Percentiles rank a stretch among this genome's conserved stretches.
These are phyloP conservation scores for Cutaneotrichosporon sp. DNA, from an alignment of 1,284 basidiomycete genomes.

Conservation along the genomic window DNA sequence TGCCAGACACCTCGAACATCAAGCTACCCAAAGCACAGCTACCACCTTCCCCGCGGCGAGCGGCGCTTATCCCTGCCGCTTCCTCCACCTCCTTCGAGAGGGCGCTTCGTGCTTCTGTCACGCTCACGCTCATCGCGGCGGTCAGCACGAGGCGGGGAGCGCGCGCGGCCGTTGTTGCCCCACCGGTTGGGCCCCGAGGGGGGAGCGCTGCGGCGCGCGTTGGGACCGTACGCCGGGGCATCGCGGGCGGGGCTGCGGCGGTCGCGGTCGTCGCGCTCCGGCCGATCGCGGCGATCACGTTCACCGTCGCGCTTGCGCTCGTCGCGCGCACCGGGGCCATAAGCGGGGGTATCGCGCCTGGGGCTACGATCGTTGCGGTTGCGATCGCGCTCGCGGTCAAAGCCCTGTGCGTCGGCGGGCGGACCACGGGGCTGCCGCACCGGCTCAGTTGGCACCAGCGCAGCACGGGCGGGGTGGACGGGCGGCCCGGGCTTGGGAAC, in stretches of 20 bases:
- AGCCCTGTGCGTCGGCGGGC: neutral
- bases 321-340: neutral
- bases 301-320: neutral
- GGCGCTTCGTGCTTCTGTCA: neutral
- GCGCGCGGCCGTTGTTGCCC: neutral
- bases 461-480: neutral
- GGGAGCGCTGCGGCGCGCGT: conserved; percentile 1
- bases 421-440: conserved; percentile 13
- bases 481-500: neutral
- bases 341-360: too few relatives aligned
- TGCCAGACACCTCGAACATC: neutral
- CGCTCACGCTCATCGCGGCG: neutral
- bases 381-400: conserved; percentile 5
- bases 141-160: neutral
- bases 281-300: neutral
- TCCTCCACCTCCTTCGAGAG: neutral
- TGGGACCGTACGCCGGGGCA: neutral
- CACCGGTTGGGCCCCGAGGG: neutral
- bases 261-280: neutral
- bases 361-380: too few relatives aligned
- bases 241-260: neutral
- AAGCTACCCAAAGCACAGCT: neutral
- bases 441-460: neutral
- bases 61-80: neutral
- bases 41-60: neutral